Percentiles rank a stretch among this genome's conserved stretches.
Conservation (phyloP, 306 rosid species). For the Sindora glabra region DNA sequence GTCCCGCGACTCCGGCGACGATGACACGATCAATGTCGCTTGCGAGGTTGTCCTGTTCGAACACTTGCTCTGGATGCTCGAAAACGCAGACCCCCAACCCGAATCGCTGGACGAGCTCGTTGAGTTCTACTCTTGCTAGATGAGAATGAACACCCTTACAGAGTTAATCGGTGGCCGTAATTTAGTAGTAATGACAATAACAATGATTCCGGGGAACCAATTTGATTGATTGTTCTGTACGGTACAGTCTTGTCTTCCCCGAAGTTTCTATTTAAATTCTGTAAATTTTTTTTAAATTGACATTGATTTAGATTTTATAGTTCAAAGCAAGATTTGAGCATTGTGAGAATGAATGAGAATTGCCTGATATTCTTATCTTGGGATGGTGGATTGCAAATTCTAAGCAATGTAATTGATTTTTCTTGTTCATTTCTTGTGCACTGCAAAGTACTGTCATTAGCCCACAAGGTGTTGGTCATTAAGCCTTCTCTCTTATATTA, state of each 20-base stretch:
- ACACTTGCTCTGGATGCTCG: slow-evolving; percentile 88
- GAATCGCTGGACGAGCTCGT: slow-evolving; percentile 61
- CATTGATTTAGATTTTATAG: neutral
- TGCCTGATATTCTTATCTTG: too few species aligned
- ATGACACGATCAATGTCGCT: slow-evolving; percentile 35
- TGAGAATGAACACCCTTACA: too few species aligned
- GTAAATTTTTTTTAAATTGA: neutral
- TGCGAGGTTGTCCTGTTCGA: slow-evolving; percentile 86
- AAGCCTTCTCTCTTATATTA: neutral
- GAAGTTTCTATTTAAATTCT: neutral
- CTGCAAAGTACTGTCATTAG: neutral
- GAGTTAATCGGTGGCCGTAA: neutral
- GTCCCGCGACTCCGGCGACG: slow-evolving; percentile 24
- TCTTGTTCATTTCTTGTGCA: neutral
- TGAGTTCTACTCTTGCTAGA: slow-evolving; percentile 59
- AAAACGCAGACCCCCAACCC: slow-evolving; percentile 67
- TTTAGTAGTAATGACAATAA: neutral
- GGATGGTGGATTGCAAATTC: neutral
- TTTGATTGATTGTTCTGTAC: neutral
- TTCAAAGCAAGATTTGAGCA: too few species aligned
- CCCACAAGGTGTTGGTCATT: neutral
- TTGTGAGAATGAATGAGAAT: too few species aligned
- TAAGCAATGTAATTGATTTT: neutral
- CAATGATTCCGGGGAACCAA: too few species aligned
- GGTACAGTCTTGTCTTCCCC: neutral